These are phyloP conservation scores for Earliella scabrosa DNA, from an alignment of 1,284 basidiomycete species.

Conservation along the genomic window DNA sequence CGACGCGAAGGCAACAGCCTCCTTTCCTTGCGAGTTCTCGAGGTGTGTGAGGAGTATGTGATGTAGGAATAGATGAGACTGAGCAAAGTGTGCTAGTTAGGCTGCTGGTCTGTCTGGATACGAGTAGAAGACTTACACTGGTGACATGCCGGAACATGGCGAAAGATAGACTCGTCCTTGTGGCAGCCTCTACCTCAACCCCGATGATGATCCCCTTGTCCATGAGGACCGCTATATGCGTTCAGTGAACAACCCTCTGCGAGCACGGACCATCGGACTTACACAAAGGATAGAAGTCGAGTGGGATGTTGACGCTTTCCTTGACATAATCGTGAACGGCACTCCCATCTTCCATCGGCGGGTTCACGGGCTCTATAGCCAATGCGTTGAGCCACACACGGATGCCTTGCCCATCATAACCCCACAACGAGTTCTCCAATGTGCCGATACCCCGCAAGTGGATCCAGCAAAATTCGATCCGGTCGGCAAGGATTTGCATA, in stretches of 20 bases:
- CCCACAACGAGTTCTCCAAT: conserved; percentile 97
- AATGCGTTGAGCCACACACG: conserved; percentile 96
- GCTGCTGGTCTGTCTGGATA: background rate
- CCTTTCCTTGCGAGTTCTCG: conserved; percentile 66
- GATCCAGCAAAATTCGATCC: conserved; percentile 98
- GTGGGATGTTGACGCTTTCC: conserved; percentile 88
- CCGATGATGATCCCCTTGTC: conserved; percentile 99
- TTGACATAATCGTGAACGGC: conserved; percentile 70
- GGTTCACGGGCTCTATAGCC: conserved; percentile 72
- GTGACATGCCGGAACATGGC: conserved; percentile 93
- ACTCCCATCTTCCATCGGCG: conserved; percentile 41
- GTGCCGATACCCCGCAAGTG: conserved; percentile 92
- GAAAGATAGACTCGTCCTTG: conserved; percentile 83
- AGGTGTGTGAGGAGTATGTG: conserved; percentile 90
- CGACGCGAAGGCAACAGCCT: conserved; percentile 86
- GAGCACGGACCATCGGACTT: conserved; percentile 38
- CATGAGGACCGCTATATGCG: conserved; percentile 84
- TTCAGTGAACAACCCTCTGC: conserved; percentile 2
- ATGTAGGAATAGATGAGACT: conserved; percentile 95
- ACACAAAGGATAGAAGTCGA: conserved; percentile 98
- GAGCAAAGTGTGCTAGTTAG: background rate
- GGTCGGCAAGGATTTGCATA: conserved; percentile 95
- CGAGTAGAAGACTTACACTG: conserved; percentile 58
- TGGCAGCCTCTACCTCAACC: conserved; percentile 86
- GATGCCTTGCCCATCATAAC: conserved; percentile 90